Evolutionary conservation across 2,329 filamentous ascomycete genomes (phyloP).

Genomic region (Fusarium sororula): DNA sequence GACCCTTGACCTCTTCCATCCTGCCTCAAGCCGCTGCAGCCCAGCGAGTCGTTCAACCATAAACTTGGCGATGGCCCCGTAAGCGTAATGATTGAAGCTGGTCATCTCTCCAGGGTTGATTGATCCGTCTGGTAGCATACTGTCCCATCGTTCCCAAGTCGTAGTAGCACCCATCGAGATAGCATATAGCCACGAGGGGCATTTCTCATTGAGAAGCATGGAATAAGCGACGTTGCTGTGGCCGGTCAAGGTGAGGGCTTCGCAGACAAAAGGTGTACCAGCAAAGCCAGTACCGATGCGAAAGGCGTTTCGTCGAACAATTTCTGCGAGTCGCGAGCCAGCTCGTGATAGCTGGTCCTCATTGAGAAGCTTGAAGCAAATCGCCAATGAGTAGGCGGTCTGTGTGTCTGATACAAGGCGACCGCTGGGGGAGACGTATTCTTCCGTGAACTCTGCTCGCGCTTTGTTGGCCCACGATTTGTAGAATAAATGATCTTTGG

Average conservation of each 20-base stretch:
- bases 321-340: conserved; percentile 16
- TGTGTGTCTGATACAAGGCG: conserved; percentile 36
- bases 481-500: conserved; percentile 17
- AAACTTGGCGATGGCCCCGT: conserved; percentile 52
- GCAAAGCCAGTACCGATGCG: conserved; percentile 44
- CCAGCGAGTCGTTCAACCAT: conserved; percentile 45
- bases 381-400: conserved; percentile 35
- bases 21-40: conserved; percentile 29
- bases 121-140: conserved; percentile 48
- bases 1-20: conserved; percentile 38
- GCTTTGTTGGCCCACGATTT: conserved; percentile 18
- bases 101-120: conserved; percentile 55
- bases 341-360: conserved; percentile 4
- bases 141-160: conserved; percentile 56
- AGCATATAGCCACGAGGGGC: conserved; percentile 51
- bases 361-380: conserved; percentile 34
- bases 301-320: conserved; percentile 33
- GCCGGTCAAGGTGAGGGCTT: conserved; percentile 29
- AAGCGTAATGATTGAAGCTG: conserved; percentile 54
- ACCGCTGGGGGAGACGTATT: conserved; percentile 38
- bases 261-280: conserved; percentile 50
- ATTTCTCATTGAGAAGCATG: conserved; percentile 49
- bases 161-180: conserved; percentile 53
- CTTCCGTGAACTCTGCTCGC: conserved; percentile 20
- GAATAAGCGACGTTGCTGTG: conserved; percentile 44